Base-by-base conservation (phyloP, 1,284 basidiomycete species). In the Filobasidium uniguttulatum region DNA sequence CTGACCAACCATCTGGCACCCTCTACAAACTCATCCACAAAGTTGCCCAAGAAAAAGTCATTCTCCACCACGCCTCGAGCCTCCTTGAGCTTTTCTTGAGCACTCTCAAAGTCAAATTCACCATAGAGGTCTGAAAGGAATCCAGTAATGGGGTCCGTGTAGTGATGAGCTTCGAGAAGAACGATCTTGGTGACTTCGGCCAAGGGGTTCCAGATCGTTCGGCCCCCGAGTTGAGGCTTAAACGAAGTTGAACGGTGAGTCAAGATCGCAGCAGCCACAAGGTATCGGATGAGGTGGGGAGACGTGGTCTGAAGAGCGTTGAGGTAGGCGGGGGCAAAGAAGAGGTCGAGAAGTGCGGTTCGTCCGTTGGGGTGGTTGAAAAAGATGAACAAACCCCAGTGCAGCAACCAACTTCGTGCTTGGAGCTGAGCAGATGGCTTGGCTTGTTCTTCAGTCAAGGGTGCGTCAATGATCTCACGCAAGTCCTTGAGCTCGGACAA, bases 381-480 rank as follows among this genome's bases (percentile, higher is more conserved):
- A 73, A 91, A 97, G 57, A 97, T 88, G 69, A 97, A 98, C 46
- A 98, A 80, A 15, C 85, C 87, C 93, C 93, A 98, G 73, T 98
- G 94, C 12, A 90, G 79, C 53, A 94, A 79, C 91, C 93, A 97
- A 44, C 88, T 88, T 54, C 94, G 80, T n/a, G 89, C 85, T 71
- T 93, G 90, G 47, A 94, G 77, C 63, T 87, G 89, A 44, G 76
- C 76, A 48, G 88, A 77, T 4, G 83, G 81, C 40, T 78, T 75
- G 17, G 77, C 73, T 44, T 66, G 60, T 14, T 65, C 63, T 36
- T 77, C 74, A 23, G 76, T 71, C 48, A 64, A 63, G 15, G 65
- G 66, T 31, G 77, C 71, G 69, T 98, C 93, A 65, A 98, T 85
- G 52, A 83, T 74, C 55, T 98, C 93, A 36, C 88, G 81, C 17